Base-by-base conservation (phyloP, 345 rosid genomes). In the Lepidium sativum region DNA sequence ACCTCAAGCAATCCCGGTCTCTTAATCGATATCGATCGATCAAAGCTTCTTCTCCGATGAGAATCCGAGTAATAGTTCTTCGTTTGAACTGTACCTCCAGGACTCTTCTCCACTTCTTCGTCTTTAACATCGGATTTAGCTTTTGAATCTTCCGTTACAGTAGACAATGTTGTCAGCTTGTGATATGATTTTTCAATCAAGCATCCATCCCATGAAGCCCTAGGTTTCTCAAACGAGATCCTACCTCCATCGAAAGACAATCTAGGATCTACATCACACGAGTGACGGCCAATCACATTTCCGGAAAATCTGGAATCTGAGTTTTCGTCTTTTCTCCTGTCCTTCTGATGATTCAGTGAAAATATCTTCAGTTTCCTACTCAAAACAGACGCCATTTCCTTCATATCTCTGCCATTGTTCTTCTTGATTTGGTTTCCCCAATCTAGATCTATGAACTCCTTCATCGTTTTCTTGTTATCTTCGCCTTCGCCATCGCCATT, bases 31-130 rank as follows among this genome's bases (percentile, higher is more conserved):
- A 60, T 68, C 3, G 87, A 83, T 51, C 91, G 64, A 51, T 90
- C 97, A 6, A 94, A 81, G 63, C 92, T 94, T 76, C 70, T 81
- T 75, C 92, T 80, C 42, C 94, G 65, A 73, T 83, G 69, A 71
- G 60, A 23, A 75, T 86, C 88, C 4, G 81, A 80, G 65, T 94
- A 90, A 62, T 84, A 90, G 29, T 86, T 84, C 75, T 82, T 78
- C 2, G 97, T 90, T 72, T 94, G 95, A 61, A 73, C 79, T 20
- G 89, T 86, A 33, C 97, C 97, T 2, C 98, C 97, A 12, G 92
- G 88, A 52, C 76, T 77, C 64, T 35, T 69, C 49, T 67, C 68
- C 67, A 69, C 80, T 7, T 68, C 81, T 42, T 63, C 78, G 7
- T 74, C 54, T 56, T 69, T 86, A 23, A 56, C 83, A 27, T 33